These are phyloP conservation scores for Harringtonia aguacate DNA, from an alignment of 2,329 filamentous ascomycete species.

Conservation along the genomic window DNA sequence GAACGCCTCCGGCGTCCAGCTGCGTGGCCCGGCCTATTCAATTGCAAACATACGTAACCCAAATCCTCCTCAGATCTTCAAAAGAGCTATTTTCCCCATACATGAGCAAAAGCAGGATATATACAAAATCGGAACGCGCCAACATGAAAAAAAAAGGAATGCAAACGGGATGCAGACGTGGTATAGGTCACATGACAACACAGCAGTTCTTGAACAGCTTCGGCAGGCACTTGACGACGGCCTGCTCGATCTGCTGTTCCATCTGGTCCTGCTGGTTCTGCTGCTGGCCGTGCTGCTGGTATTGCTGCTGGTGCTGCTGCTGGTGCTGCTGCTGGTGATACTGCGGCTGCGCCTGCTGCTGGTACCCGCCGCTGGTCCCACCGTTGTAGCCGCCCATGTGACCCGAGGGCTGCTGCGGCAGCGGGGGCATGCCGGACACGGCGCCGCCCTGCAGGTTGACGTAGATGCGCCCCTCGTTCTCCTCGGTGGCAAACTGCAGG, in stretches of 20 bases:
- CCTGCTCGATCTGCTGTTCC: slow-evolving; percentile 43
- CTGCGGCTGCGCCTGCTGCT: slow-evolving; percentile 23
- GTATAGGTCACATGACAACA: slow-evolving; percentile 53
- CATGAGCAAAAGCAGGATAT: too few relatives aligned
- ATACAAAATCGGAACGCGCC: too few relatives aligned
- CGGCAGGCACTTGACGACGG: slow-evolving; percentile 38
- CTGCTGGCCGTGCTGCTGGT: too few relatives aligned
- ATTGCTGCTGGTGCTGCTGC: slow-evolving; percentile 29
- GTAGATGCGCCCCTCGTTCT: slow-evolving; percentile 82
- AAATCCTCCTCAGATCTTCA: too few relatives aligned
- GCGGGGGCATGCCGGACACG: slow-evolving; percentile 30
- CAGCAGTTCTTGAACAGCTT: slow-evolving; percentile 56
- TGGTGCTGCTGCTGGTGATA: slow-evolving; percentile 32
- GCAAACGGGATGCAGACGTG: neutral
- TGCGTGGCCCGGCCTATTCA: too few relatives aligned
- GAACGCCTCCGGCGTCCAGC: too few relatives aligned
- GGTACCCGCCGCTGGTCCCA: slow-evolving; percentile 7
- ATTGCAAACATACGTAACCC: too few relatives aligned
- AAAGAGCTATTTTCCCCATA: too few relatives aligned
- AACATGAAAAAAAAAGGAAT: neutral
- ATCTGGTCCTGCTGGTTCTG: slow-evolving; percentile 39
- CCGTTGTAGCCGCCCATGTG: slow-evolving; percentile 25
- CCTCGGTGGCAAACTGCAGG: slow-evolving; percentile 73
- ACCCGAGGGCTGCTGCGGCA: slow-evolving; percentile 34
- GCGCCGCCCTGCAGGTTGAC: slow-evolving; percentile 72